Conservation (phyloP, 345 rosid genomes). For the Linum trigynum region DNA sequence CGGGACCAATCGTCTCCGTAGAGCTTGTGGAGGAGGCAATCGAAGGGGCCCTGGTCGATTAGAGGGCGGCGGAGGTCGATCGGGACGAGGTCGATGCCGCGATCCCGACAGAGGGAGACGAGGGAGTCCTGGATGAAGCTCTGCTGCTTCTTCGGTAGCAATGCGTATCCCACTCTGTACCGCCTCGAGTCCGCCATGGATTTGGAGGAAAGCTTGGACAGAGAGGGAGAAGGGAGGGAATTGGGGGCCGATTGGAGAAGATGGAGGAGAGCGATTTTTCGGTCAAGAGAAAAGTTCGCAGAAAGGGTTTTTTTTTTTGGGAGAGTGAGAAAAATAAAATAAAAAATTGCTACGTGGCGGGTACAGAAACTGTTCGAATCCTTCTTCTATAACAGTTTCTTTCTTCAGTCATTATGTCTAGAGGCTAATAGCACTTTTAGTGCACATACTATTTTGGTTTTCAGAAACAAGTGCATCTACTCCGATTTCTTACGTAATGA, state of each 20-base stretch:
- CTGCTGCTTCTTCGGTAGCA: constrained; percentile 36
- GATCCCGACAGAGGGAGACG: constrained; percentile 22
- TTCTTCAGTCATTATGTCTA: too few relatives aligned
- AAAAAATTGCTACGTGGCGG: too few relatives aligned
- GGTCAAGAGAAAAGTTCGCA: too few relatives aligned
- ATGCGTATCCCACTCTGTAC: constrained; percentile 46
- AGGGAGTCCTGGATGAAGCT: constrained; percentile 45
- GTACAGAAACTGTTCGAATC: too few relatives aligned
- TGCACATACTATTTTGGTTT: too few relatives aligned
- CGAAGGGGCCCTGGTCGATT: constrained; percentile 44
- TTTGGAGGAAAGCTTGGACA: neutral
- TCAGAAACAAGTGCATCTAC: too few relatives aligned
- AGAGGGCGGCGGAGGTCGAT: constrained; percentile 32
- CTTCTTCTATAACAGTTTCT: too few relatives aligned
- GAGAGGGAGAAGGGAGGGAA: neutral
- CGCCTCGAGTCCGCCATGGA: constrained; percentile 31
- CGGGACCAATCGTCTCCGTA: constrained; percentile 41
- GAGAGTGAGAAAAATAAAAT: too few relatives aligned
- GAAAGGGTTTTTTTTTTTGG: too few relatives aligned
- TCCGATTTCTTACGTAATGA: too few relatives aligned
- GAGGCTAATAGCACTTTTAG: too few relatives aligned
- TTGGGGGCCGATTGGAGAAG: neutral
- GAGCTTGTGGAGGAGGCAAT: constrained; percentile 53
- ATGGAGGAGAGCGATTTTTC: neutral
- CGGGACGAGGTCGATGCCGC: constrained; percentile 42